These are phyloP conservation scores for Saraca asoca DNA, from an alignment of 331 rosid genomes.

Conservation along the genomic window DNA sequence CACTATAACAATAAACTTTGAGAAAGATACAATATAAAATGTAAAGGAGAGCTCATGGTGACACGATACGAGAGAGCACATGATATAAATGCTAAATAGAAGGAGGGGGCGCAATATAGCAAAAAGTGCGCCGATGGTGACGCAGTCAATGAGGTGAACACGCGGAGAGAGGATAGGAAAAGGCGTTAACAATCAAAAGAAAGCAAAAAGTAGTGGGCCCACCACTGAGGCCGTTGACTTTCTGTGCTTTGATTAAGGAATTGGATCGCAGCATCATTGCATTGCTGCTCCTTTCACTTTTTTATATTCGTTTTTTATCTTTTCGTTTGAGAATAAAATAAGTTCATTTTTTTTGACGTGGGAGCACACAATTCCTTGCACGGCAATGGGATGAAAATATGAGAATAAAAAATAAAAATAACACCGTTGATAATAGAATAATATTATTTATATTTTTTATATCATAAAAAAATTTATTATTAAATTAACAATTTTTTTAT, in stretches of 20 bases:
- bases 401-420: no score
- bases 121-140: slow-evolving; percentile 38
- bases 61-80: slow-evolving; percentile 9
- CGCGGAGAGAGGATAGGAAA: slow-evolving; percentile 29
- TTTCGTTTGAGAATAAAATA: no score
- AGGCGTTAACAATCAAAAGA: slow-evolving; percentile 34
- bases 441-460: no score
- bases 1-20: no score
- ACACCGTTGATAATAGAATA: no score
- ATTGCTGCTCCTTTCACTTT: no score
- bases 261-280: slow-evolving; percentile 13
- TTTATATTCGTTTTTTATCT: not conserved
- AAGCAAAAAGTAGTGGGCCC: slow-evolving; percentile 44
- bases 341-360: no score
- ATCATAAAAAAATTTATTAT: no score
- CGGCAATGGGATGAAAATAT: no score
- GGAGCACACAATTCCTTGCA: no score
- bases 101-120: slow-evolving; percentile 45
- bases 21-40: no score
- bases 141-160: slow-evolving; percentile 44
- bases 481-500: no score
- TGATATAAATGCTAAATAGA: not conserved
- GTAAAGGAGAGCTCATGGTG: not conserved
- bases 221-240: slow-evolving; percentile 67
- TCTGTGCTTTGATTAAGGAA: not conserved